Percentiles rank a stretch among this genome's conserved stretches.
These are phyloP conservation scores for Cyclotella cryptica DNA, from an alignment of 108 stramenopile genomes.

Conservation along the genomic window DNA sequence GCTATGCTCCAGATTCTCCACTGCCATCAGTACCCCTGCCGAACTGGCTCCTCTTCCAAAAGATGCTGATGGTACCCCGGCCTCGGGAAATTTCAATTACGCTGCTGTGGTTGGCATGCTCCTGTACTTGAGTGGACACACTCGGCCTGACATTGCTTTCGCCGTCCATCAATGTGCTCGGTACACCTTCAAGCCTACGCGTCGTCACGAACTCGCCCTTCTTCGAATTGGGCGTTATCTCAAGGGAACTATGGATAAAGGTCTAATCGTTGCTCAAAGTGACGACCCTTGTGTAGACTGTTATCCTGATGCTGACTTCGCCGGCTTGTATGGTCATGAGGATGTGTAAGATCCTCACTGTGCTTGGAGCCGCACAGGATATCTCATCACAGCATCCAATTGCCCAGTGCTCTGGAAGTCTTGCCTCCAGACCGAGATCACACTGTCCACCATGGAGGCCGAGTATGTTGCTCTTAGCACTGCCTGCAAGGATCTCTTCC, in stretches of 20 bases:
- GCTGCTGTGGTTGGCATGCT: slow-evolving; percentile 51
- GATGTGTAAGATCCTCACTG: slow-evolving; percentile 55
- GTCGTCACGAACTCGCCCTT: neutral
- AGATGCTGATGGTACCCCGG: slow-evolving; percentile 12
- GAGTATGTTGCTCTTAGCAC: too few relatives aligned
- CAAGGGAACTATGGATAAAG: slow-evolving; percentile 4
- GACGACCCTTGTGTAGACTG: slow-evolving; percentile 33
- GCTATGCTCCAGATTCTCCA: neutral
- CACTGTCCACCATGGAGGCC: too few relatives aligned
- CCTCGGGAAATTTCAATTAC: slow-evolving; percentile 7
- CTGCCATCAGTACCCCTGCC: neutral
- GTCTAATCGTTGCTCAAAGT: slow-evolving; percentile 36
- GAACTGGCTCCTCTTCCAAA: slow-evolving; percentile 4
- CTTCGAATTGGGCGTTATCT: neutral
- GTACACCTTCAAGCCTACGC: neutral
- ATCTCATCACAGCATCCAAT: slow-evolving; percentile 45
- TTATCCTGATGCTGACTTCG: slow-evolving; percentile 33
- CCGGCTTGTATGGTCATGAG: slow-evolving; percentile 34
- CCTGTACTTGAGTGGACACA: slow-evolving; percentile 48
- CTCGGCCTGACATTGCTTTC: slow-evolving; percentile 46
- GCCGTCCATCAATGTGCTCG: slow-evolving; percentile 34
- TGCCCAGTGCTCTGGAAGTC: neutral
- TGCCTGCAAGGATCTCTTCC: too few relatives aligned
- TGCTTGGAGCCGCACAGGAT: slow-evolving; percentile 54
- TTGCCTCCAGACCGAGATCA: too few relatives aligned